A percentile compares a stretch with the other conserved stretches of the same genome.
phyloP scores from a whole-genome alignment of 2,329 filamentous ascomycete species.

The Pyrenochaeta sp. region DNA sequence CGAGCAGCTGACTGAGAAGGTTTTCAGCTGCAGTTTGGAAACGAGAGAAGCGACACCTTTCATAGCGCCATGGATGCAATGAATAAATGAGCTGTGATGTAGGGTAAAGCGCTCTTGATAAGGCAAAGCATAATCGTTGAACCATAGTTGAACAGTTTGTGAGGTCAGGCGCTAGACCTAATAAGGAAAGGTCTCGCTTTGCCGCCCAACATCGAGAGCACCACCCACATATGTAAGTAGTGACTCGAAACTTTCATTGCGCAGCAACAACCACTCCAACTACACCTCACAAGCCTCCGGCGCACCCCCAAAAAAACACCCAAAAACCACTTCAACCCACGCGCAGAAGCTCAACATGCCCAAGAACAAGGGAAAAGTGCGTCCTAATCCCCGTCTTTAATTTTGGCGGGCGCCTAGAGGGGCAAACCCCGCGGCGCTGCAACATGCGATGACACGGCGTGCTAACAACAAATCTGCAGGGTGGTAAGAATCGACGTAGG shows the following conservation, averaged over 20 bases:
- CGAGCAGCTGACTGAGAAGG: slow-evolving; percentile 33
- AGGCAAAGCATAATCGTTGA: too few species aligned
- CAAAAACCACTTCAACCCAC: slow-evolving; percentile 11
- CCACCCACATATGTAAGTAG: too few species aligned
- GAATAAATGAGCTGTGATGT: slow-evolving; percentile 2
- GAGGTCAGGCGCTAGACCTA: too few species aligned
- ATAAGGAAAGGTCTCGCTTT: too few species aligned
- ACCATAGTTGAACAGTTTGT: too few species aligned
- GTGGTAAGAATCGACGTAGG: slow-evolving; percentile 97
- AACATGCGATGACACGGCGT: slow-evolving; percentile 11
- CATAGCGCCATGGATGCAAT: slow-evolving; percentile 29
- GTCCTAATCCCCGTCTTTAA: slow-evolving; percentile 17
- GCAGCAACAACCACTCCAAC: too few species aligned
- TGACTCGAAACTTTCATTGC: too few species aligned
- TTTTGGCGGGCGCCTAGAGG: slow-evolving; percentile 14
- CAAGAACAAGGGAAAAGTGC: slow-evolving; percentile 99
- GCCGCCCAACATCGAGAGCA: too few species aligned
- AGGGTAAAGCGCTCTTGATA: too few species aligned
- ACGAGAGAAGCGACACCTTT: slow-evolving; percentile 17
- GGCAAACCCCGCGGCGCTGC: slow-evolving; percentile 28
- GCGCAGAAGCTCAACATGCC: slow-evolving; percentile 83
- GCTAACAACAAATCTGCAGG: slow-evolving; percentile 60
- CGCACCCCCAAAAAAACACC: too few species aligned
- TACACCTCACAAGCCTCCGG: slow-evolving; percentile 7
- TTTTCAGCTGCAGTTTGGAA: slow-evolving; percentile 17